phyloP scores from a whole-genome alignment of 1,284 basidiomycete species.

The Sanghuangporus weigelae region DNA sequence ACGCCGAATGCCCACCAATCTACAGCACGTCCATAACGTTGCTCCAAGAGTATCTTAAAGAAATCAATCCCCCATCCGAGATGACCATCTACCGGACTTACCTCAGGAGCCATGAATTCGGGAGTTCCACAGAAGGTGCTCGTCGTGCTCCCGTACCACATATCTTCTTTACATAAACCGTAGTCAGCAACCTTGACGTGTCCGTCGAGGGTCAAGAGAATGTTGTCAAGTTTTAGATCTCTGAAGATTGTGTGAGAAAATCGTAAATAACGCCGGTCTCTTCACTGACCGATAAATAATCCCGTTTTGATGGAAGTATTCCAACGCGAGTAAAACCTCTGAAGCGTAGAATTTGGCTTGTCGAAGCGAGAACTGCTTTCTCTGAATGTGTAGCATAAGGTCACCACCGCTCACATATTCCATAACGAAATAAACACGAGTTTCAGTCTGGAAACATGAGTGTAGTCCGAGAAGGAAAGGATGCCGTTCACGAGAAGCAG shows the following conservation, averaged over 20 bases:
- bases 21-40: conserved; percentile 96
- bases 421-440: conserved; percentile 87
- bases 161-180: conserved; percentile 98
- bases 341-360: conserved; percentile 98
- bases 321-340: conserved; percentile 94
- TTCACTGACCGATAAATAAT: conserved; percentile 80
- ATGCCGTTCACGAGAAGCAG: conserved; percentile 93
- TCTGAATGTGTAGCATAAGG: conserved; percentile 79
- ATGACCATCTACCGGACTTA: conserved; percentile 29
- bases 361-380: conserved; percentile 74
- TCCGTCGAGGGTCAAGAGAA: conserved; percentile 92
- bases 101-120: conserved; percentile 99
- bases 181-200: conserved; percentile 99
- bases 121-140: conserved; percentile 99
- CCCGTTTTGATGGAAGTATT: conserved; percentile 98
- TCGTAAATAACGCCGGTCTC: background rate
- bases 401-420: conserved; percentile 77
- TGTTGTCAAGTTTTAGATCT: conserved; percentile 98
- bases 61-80: background rate
- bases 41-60: conserved; percentile 88
- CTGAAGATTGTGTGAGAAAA: conserved; percentile 34
- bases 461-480: conserved; percentile 96
- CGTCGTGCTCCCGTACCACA: conserved; percentile 97
- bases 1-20: conserved; percentile 99
- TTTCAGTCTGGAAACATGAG: conserved; percentile 99